These are phyloP conservation scores for Citrus sp. DNA, from an alignment of 345 rosid species.

Conservation along the genomic window DNA sequence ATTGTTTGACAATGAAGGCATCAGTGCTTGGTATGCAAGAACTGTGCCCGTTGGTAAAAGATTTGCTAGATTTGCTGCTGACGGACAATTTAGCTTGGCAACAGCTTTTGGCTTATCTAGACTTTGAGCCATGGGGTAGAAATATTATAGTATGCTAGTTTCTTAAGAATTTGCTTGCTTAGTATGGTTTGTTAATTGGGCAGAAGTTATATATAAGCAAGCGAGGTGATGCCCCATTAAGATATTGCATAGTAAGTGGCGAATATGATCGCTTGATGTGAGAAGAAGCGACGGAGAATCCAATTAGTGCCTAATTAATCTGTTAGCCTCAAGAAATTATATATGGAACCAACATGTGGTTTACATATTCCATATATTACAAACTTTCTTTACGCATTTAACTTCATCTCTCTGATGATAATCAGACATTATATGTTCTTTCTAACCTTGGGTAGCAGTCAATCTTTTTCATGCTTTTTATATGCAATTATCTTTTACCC, in stretches of 20 bases:
- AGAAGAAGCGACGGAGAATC: neutral
- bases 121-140: neutral
- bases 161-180: neutral
- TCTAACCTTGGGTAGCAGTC: neutral
- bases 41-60: conserved; percentile 57
- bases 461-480: neutral
- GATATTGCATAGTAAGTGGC: too few species aligned
- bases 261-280: too few species aligned
- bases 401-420: neutral
- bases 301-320: neutral
- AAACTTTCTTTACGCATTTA: neutral
- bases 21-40: conserved; percentile 38
- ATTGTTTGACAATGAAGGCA: conserved; percentile 47
- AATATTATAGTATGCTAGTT: neutral
- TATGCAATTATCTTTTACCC: neutral
- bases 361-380: neutral
- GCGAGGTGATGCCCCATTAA: neutral
- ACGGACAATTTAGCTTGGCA: conserved; percentile 8
- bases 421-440: neutral
- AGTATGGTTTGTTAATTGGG: neutral
- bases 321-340: neutral
- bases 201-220: neutral
- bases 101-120: neutral
- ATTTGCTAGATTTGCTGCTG: conserved; percentile 48
- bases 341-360: neutral